Base-by-base conservation (phyloP, 306 rosid species). In the Geum urbanum region DNA sequence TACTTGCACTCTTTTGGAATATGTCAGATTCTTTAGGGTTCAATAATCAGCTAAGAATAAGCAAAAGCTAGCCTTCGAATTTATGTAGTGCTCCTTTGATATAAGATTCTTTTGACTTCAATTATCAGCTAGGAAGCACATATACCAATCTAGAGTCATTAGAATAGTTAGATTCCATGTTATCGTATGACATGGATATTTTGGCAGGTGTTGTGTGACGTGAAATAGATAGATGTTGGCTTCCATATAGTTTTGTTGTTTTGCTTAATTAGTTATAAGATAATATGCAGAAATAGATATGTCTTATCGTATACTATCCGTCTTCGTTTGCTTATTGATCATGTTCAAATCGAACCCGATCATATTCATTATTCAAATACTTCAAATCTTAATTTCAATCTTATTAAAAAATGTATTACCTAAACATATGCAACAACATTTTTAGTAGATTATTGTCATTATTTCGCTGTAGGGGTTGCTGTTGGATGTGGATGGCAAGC, bases 401-500 rank as follows among this genome's bases (percentile, higher is more conserved):
- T 27, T 27, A 27, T 27, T 27, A 27, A 27, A 27, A 27, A 27
- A 27, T 27, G 32, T 27, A 27, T 27, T 27, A 27, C 32, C 32
- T 27, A 27, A 27, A 27, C 32, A 27, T 27, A 27, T 27, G 32
- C 32, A 27, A 27, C 32, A 27, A 27, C 32, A 27, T 27, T 27
- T 27, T 27, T 27, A 27, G 32, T 27, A 27, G 32, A 27, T 27
- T 27, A 27, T 27, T 27, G 32, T 27, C 32, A 27, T 27, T 27
- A 27, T 27, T 27, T 27, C 32, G 32, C 32, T 44, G 52, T 5
- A 88, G 95, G 96, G 7, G 96, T 89, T 40, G 96, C 96, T 0
- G 92, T 89, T 18, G 96, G 96, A 19, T 89, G 92, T 24, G 96
- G 96, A 70, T 89, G 96, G 91, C 96, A 89, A 84, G 77, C 86